Evolutionary conservation across 2,329 filamentous ascomycete species (phyloP), one percentile per base, ranked within the genome.

Genomic region (Diaporthe amygdali): DNA sequence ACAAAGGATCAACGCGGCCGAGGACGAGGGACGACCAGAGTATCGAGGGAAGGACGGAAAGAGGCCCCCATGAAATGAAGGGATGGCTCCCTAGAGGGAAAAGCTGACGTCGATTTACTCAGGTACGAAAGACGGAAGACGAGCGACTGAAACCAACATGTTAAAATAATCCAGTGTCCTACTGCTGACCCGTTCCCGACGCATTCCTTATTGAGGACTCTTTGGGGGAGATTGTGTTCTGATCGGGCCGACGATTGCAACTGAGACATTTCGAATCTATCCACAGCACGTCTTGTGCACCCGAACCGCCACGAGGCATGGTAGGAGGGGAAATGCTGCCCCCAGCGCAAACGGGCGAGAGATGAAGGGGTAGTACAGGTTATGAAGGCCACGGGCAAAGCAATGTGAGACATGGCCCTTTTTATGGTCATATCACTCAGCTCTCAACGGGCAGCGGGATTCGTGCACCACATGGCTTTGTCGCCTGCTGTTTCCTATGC

Each of bases 231-330:
- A 64, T 64, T 61, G 25, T 64, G 15, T 32, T 56, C 15, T 39
- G 52, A 46, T 49, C 52, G 52, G 66, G 30, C 66, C 52, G 41
- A 59, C 32, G 39, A 61, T 46, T 61, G 44, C 44, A 41, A 56
- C 46, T 61, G 46, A 68, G 54, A 71, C 54, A 68, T 59, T 61
- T 41, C 54, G 34, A 63, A 47, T 44, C 64, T 59, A 61, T 51
- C 39, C 25, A 68, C 37, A 59, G 64, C n/a, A 47, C 15, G 30
- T 61, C 37, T 63, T 56, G 64, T 68, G 17, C 37, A 37, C 46
- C 20, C 52, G 52, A 30, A 27, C 59, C 30, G 30, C 59, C 41
- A 68, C 52, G 52, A 46, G 41, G 66, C 25, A 27, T 20, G 37
- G 41, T 30, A n/a, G 27, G 66, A 63, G 41, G 25, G 27, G 10